Conservation (phyloP, 2,329 filamentous ascomycete species). For the Colletotrichum orchidophilum region DNA sequence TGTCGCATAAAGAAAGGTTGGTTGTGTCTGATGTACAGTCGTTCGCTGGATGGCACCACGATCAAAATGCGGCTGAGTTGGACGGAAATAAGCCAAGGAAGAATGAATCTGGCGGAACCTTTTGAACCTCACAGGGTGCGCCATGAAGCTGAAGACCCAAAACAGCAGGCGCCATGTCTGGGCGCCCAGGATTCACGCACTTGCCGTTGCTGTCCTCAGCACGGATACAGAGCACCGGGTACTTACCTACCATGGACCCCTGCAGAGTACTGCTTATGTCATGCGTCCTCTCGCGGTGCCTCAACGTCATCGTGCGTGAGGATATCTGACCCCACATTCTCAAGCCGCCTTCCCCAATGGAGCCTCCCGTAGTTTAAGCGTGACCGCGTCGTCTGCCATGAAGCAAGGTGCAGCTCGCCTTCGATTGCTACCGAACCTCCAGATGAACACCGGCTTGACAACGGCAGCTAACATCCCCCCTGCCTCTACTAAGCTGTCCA, state of each 20-base stretch:
- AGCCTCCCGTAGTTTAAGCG: constrained; percentile 12
- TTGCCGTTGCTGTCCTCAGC: too few relatives aligned
- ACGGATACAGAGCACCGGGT: too few relatives aligned
- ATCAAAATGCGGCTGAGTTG: not conserved
- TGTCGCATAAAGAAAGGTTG: not conserved
- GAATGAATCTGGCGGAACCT: not conserved
- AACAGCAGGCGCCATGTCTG: not conserved
- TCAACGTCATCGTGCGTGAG: constrained; percentile 21
- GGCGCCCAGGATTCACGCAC: not conserved
- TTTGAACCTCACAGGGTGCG: not conserved
- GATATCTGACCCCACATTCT: not conserved
- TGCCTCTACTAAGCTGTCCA: not conserved
- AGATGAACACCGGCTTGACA: not conserved
- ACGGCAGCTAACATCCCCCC: not conserved
- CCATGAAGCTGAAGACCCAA: not conserved
- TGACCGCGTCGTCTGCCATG: not conserved
- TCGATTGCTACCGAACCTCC: not conserved
- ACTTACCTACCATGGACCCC: too few relatives aligned
- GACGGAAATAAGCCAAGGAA: not conserved
- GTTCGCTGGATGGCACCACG: not conserved
- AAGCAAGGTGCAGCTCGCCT: not conserved
- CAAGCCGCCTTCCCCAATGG: not conserved
- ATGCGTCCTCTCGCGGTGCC: not conserved
- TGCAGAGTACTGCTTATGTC: constrained; percentile 11
- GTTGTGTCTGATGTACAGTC: not conserved